Evolutionary conservation across 2,329 filamentous ascomycete genomes (phyloP), one percentile per base, ranked within the genome.

Genomic region (Hyphodiscus sp.): DNA sequence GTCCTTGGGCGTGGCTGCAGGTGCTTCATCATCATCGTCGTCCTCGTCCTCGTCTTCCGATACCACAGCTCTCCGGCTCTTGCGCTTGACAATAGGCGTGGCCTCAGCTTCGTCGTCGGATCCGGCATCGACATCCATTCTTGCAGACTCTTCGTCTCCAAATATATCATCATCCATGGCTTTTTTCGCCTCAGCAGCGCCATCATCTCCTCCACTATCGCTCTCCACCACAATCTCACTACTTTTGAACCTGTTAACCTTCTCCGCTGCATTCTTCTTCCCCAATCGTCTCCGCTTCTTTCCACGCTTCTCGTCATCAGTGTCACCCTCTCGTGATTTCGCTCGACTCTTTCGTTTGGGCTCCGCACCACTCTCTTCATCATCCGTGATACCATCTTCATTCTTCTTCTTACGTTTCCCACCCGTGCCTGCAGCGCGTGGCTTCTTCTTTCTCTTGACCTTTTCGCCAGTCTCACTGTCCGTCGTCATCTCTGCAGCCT

Each of bases 391-490:
- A 10, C 63, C 63, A 50, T 66, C 68, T 41, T 67, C 66, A 38
- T 68, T 68, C 57, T 69, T 73, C 62, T 71, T 73, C 42, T 70
- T 66, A 57, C 73, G 73, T 54, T 70, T 71, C 18, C 65, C 69
- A 62, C 72, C 72, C 42, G 61, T 67, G 61, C 70, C 71, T 44
- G 70, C 70, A 26, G 58, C 60, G 38, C 63, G 63, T 58, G 72
- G 58, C 61, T 78, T 85, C 71, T 86, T 88, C 76, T 91, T 91
- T 55, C 88, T 80, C 75, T 89, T 90, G 52, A 89, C 78, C 67
- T 83, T 85, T 49, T 94, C 88, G 38, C 89, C 90, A 2, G 88
- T 92, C 70, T 95, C 90, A 33, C 78, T 80, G 66, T 95, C 90
- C 0, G 83, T 87, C 0, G 88, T 94, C 71, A 88, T 79, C 65